Conservation (phyloP, 2,329 filamentous ascomycete species). For the Calycina marina region DNA sequence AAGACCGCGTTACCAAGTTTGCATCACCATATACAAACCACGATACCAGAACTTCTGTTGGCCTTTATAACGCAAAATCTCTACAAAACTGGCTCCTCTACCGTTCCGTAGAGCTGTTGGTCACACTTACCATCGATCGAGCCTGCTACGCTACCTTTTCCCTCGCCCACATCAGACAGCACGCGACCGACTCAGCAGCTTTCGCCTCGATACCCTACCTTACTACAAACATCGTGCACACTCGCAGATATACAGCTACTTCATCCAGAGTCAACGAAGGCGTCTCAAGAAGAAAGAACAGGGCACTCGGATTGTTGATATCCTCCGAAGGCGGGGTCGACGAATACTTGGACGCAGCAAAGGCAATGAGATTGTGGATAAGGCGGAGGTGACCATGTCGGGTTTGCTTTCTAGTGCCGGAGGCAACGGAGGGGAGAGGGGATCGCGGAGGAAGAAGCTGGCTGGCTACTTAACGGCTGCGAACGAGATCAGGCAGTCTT, state of each 20-base stretch:
- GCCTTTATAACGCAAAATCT: too few species aligned
- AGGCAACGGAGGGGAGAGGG: slow-evolving; percentile 35
- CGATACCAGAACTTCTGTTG: too few species aligned
- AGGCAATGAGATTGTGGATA: slow-evolving; percentile 23
- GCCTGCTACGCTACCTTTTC: slow-evolving; percentile 52
- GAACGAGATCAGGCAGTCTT: slow-evolving; percentile 56
- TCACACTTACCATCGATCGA: slow-evolving; percentile 29
- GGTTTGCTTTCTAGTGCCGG: slow-evolving; percentile 22
- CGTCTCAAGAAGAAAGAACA: slow-evolving; percentile 30
- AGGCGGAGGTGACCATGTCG: slow-evolving; percentile 19
- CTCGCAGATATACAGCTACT: slow-evolving; percentile 60
- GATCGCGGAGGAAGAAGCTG: slow-evolving; percentile 63
- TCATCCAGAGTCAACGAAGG: slow-evolving; percentile 49
- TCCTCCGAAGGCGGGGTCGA: slow-evolving; percentile 16
- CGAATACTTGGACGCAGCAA: slow-evolving; percentile 21
- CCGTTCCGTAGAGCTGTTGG: slow-evolving; percentile 12
- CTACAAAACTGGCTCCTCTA: slow-evolving; percentile 18
- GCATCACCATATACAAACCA: too few species aligned
- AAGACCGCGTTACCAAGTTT: too few species aligned
- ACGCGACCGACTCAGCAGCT: slow-evolving; percentile 49
- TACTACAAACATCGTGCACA: slow-evolving; percentile 56
- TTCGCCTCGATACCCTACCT: slow-evolving; percentile 65
- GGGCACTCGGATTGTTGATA: slow-evolving; percentile 19
- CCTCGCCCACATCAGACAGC: slow-evolving; percentile 48
- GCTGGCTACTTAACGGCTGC: slow-evolving; percentile 58